Conservation (phyloP, 306 rosid species). For the Ceratonia siliqua region DNA sequence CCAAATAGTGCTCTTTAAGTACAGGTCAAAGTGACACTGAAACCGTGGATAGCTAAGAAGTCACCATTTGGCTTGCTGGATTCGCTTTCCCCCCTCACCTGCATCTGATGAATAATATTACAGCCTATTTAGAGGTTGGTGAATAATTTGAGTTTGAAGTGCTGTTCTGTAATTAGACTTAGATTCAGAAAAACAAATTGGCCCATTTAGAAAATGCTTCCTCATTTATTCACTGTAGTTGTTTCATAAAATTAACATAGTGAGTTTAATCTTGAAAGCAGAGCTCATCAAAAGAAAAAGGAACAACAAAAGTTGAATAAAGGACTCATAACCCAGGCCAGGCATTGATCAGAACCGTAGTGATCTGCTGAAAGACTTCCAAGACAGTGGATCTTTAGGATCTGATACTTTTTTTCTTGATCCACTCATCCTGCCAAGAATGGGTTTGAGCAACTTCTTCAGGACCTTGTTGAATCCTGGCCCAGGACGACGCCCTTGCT, state of each 20-base stretch:
- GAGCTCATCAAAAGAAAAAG: too few relatives aligned
- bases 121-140: too few relatives aligned
- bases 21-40: too few relatives aligned
- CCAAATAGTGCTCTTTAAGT: too few relatives aligned
- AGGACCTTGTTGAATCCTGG: constrained; percentile 45
- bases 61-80: too few relatives aligned
- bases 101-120: too few relatives aligned
- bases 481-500: constrained; percentile 35
- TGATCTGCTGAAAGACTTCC: constrained; percentile 60
- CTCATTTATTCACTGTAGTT: neutral
- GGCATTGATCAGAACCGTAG: constrained; percentile 42
- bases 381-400: constrained; percentile 43
- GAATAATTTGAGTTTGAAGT: too few relatives aligned
- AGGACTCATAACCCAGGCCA: too few relatives aligned
- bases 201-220: neutral
- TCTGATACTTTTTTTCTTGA: constrained; percentile 34
- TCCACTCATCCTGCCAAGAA: constrained; percentile 32
- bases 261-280: too few relatives aligned
- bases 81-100: too few relatives aligned
- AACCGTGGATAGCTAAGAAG: too few relatives aligned
- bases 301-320: neutral
- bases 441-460: constrained; percentile 60
- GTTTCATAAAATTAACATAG: too few relatives aligned
- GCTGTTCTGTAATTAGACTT: neutral
- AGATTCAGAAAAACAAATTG: neutral